Evolutionary conservation across 768 basidiomycete genomes (phyloP), one percentile per base, ranked within the genome.

Genomic region (Lentinula sp.): DNA sequence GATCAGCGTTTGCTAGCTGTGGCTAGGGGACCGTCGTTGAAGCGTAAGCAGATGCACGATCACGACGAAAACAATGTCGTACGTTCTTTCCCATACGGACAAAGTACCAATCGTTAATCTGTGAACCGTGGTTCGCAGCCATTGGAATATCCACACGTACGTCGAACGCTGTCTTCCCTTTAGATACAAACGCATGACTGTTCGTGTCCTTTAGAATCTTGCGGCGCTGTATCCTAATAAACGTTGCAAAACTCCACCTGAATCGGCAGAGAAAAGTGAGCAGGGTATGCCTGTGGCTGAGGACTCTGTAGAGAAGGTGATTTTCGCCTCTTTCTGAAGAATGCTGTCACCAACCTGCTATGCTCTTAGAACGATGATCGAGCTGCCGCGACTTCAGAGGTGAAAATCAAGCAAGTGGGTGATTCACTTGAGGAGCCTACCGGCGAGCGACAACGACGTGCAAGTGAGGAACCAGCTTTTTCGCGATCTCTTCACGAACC

Each of bases 201-300:
- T 1, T 43, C 4, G 16, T 50, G 18, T 39, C 37, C 0, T 3
- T 13, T 46, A 62, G 61, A 62, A 58, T 48, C 49, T 58, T 21
- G 49, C 28, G n/a, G 49, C 56, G 16, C 21, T 58, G 4, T 62
- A 62, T 39, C 66, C 70, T 3, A 69, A 68, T 59, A 72, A 71
- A 63, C 63, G 77, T 62, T 80, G 71, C 68, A 76, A 66, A 68
- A 80, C 79, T 39, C 78, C 78, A n/a, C 74, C 78, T 16, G 28
- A 28, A 28, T 55, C 65, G 10, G 71, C 75, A 28, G n/a, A 48
- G 45, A 46, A 59, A n/a, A 23, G 31, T 8, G 57, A 46, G 5
- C 13, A 43, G 42, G 13, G 16, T n/a, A 48, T 48, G 9, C 21
- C 6, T 16, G 13, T 5, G 10, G 16, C 46, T 11, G 7, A 21